These are phyloP conservation scores for Mariannaea sp. DNA, from an alignment of 2,329 filamentous ascomycete genomes.

Conservation along the genomic window DNA sequence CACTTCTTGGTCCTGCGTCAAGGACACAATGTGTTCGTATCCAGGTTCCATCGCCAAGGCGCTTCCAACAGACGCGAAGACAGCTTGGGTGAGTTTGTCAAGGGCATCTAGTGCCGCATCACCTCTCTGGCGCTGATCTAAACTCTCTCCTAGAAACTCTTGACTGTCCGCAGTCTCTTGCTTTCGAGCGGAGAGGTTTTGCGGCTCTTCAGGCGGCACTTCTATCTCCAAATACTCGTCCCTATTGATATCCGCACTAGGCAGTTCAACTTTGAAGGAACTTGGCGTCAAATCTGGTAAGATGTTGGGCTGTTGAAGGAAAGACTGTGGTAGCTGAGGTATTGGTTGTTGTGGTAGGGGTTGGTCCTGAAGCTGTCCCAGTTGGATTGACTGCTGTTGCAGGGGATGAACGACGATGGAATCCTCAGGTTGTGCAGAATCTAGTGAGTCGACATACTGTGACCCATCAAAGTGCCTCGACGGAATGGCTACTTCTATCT, in stretches of 20 bases:
- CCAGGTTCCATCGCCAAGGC: slow-evolving; percentile 60
- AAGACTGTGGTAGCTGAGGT: slow-evolving; percentile 6
- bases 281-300: slow-evolving; percentile 24
- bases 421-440: slow-evolving; percentile 30
- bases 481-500: slow-evolving; percentile 55
- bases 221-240: slow-evolving; percentile 58
- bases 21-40: slow-evolving; percentile 58
- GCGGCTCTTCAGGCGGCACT: slow-evolving; percentile 53
- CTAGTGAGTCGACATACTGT: slow-evolving; percentile 43
- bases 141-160: slow-evolving; percentile 62
- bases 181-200: slow-evolving; percentile 57
- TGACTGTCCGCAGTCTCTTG: slow-evolving; percentile 57
- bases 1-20: slow-evolving; percentile 63
- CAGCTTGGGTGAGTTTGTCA: slow-evolving; percentile 68
- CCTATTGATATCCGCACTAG: slow-evolving; percentile 51
- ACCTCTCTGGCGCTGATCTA: slow-evolving; percentile 82
- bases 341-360: neutral
- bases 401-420: slow-evolving; percentile 17
- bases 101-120: slow-evolving; percentile 75
- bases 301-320: slow-evolving; percentile 8
- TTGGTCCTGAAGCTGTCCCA: neutral
- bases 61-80: slow-evolving; percentile 79
- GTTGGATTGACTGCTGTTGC: slow-evolving; percentile 19
- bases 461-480: slow-evolving; percentile 48
- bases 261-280: slow-evolving; percentile 52